phyloP scores from a whole-genome alignment of 495 filamentous ascomycete species.

The Xylaria intraflava region DNA sequence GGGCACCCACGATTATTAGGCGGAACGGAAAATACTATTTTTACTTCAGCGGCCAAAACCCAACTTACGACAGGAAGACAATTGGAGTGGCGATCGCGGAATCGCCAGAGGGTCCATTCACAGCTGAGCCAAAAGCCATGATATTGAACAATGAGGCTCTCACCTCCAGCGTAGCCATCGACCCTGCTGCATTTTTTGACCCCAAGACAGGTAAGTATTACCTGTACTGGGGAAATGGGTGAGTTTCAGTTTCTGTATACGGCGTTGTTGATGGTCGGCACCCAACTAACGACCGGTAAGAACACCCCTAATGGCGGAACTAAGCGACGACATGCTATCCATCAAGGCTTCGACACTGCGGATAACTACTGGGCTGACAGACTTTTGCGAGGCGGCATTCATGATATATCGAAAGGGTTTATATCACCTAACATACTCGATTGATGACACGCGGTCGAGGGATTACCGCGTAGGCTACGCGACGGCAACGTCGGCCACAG shows the following conservation, averaged over 20 bases:
- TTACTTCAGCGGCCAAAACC: constrained; percentile 15
- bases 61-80: constrained; percentile 11
- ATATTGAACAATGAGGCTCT: constrained; percentile 12
- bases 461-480: constrained; percentile 18
- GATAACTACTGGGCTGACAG: constrained; percentile 2
- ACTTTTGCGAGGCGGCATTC: constrained; percentile 13
- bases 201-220: constrained; percentile 10
- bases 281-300: background rate
- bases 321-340: constrained; percentile 15
- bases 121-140: constrained; percentile 5
- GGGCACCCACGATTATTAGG: constrained; percentile 16
- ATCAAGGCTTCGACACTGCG: constrained; percentile 6
- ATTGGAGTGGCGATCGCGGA: constrained; percentile 12
- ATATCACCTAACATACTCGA: constrained; percentile 16
- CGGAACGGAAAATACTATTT: constrained; percentile 12
- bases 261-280: background rate
- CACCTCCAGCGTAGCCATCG: constrained; percentile 9
- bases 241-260: background rate
- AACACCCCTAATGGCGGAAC: constrained; percentile 8
- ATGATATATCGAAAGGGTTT: constrained; percentile 13
- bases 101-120: constrained; percentile 9
- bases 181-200: constrained; percentile 9
- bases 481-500: constrained; percentile 4
- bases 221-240: constrained; percentile 17
- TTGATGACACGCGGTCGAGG: constrained; percentile 14